Percentiles rank a stretch among this genome's conserved stretches.
phyloP scores from a whole-genome alignment of 139 green algal species.

The Picochlorum sp. region DNA sequence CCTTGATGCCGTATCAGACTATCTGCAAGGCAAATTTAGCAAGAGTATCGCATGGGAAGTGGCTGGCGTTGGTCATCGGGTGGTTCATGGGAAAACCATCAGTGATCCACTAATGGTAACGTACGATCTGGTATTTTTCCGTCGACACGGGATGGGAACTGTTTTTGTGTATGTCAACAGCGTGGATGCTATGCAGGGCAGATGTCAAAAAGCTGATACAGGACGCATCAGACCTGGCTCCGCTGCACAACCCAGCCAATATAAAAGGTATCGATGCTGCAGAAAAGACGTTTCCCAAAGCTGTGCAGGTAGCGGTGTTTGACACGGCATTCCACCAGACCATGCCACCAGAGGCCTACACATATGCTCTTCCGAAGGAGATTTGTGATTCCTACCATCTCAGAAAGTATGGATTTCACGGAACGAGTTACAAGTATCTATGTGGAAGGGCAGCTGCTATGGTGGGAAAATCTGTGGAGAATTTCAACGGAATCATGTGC shows the following conservation, averaged over 20 bases:
- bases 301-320: conserved; percentile 83
- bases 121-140: conserved; percentile 1
- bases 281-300: conserved; percentile 36
- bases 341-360: conserved; percentile 69
- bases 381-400: conserved; percentile 55
- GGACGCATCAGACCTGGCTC: conserved; percentile 56
- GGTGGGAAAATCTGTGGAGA: conserved; percentile 43
- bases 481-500: conserved; percentile 69
- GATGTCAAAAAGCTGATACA: conserved; percentile 45
- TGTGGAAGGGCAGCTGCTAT: conserved; percentile 10
- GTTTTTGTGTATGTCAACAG: neutral
- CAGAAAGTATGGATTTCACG: conserved; percentile 78
- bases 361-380: conserved; percentile 76
- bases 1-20: conserved; percentile 42
- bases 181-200: conserved; percentile 4
- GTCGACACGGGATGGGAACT: neutral
- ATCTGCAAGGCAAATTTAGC: conserved; percentile 34
- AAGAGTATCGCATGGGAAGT: conserved; percentile 35
- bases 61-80: conserved; percentile 47
- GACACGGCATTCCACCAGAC: conserved; percentile 89
- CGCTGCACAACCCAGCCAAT: conserved; percentile 80
- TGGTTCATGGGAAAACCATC: conserved; percentile 77
- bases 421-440: conserved; percentile 58
- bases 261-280: conserved; percentile 60
- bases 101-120: conserved; percentile 46